Percentiles rank a stretch among this genome's conserved stretches.
phyloP scores from a whole-genome alignment of 1,284 basidiomycete genomes.

The Microstroma glucosiphilum region DNA sequence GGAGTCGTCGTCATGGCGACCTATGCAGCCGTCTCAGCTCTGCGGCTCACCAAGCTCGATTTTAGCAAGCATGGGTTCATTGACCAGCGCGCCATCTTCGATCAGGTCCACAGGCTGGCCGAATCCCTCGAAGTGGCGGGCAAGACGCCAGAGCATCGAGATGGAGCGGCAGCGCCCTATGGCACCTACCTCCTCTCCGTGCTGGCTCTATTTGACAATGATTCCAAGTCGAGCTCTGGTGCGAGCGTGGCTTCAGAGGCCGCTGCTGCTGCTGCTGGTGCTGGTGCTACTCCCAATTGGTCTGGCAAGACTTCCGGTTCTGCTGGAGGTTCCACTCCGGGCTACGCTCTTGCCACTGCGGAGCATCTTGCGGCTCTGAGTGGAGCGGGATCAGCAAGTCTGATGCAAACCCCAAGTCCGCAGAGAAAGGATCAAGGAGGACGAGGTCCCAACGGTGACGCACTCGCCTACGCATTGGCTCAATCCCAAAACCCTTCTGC shows the following conservation, averaged over 20 bases:
- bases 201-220: conserved; percentile 8
- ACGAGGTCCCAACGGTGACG: no score
- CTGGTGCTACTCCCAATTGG: background rate
- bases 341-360: background rate
- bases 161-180: conserved; percentile 36
- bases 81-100: conserved; percentile 27
- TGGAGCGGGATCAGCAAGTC: no score
- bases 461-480: no score
- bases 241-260: background rate
- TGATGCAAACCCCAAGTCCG: no score
- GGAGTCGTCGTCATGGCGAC: conserved; percentile 36
- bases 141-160: conserved; percentile 35
- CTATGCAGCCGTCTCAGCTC: conserved; percentile 34
- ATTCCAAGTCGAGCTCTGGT: background rate
- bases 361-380: background rate
- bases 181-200: conserved; percentile 34
- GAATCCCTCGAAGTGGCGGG: conserved; percentile 32
- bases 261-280: background rate
- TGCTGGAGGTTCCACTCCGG: background rate
- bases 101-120: conserved; percentile 23
- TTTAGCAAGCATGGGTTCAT: conserved; percentile 26
- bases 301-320: background rate
- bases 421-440: no score
- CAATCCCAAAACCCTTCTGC: no score
- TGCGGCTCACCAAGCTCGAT: conserved; percentile 29